Conservation (phyloP, 1,284 basidiomycete genomes). For the Termitomyces sp. region DNA sequence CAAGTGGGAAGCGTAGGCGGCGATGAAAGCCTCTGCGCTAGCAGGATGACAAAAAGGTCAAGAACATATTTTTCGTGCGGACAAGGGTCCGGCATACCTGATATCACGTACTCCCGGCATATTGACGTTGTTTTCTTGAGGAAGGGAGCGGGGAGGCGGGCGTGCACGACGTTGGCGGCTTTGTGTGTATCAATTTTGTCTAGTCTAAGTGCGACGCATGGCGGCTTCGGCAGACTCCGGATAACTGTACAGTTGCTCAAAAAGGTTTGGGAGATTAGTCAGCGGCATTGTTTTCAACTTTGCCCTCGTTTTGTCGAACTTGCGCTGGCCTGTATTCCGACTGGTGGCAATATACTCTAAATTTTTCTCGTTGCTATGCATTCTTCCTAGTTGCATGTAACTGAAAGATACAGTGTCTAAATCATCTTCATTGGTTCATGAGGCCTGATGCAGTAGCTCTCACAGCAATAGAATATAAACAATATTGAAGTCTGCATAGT, state of each 20-base stretch:
- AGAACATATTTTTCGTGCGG: conserved; percentile 11
- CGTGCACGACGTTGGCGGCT: conserved; percentile 41
- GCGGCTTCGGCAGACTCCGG: conserved; percentile 34
- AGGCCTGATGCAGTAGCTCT: background rate
- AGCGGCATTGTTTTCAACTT: conserved; percentile 17
- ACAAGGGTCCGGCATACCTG: conserved; percentile 48
- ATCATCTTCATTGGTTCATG: background rate
- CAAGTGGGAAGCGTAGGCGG: conserved; percentile 89
- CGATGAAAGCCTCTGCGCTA: conserved; percentile 88
- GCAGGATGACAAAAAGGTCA: conserved; percentile 19
- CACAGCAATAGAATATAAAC: no score
- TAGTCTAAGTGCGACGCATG: conserved; percentile 16
- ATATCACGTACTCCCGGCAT: conserved; percentile 95
- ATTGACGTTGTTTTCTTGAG: conserved; percentile 46
- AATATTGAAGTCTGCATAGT: no score
- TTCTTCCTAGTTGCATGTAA: background rate
- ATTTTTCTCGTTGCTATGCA: background rate
- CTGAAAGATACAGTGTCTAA: background rate
- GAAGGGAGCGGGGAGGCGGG: conserved; percentile 35
- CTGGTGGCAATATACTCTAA: background rate
- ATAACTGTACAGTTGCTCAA: conserved; percentile 41
- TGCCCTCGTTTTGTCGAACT: background rate
- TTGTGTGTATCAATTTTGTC: conserved; percentile 33
- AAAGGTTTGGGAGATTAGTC: conserved; percentile 27
- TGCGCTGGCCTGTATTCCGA: background rate